phyloP scores from a whole-genome alignment of 139 green algal species.

The Chlamydomonas eustigma region DNA sequence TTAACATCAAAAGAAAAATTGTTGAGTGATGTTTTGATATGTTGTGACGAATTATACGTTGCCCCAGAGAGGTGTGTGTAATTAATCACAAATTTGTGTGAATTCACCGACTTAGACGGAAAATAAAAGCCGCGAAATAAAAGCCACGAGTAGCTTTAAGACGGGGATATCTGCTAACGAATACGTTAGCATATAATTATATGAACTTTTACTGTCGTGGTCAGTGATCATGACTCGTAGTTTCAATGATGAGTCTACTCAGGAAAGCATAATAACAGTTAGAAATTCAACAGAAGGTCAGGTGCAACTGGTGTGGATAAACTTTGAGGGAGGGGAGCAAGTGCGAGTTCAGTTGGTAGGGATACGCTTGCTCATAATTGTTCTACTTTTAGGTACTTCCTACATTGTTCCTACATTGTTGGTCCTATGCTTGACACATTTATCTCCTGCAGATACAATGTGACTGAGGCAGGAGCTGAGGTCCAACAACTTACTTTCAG shows the following conservation, averaged over 20 bases:
- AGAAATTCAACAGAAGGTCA: neutral
- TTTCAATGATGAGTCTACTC: neutral
- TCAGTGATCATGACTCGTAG: neutral
- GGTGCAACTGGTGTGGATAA: neutral
- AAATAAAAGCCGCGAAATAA: neutral
- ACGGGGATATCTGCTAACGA: neutral
- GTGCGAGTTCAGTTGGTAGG: neutral
- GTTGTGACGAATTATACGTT: too few species aligned
- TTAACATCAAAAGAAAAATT: too few species aligned
- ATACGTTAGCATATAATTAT: neutral
- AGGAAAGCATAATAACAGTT: neutral
- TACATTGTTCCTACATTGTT: neutral
- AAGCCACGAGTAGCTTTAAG: neutral
- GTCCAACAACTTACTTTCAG: neutral
- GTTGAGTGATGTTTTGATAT: too few species aligned
- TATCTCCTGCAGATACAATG: neutral
- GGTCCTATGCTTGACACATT: neutral
- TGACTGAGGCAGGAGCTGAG: neutral
- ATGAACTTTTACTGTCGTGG: neutral
- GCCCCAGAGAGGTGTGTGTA: neutral
- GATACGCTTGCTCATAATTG: neutral
- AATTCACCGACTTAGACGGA: neutral
- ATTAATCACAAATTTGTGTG: neutral
- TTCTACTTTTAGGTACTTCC: neutral
- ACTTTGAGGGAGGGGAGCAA: constrained; percentile 4